Evolutionary conservation across 2,329 filamentous ascomycete genomes (phyloP).

Genomic region (Xylariaceae sp.): DNA sequence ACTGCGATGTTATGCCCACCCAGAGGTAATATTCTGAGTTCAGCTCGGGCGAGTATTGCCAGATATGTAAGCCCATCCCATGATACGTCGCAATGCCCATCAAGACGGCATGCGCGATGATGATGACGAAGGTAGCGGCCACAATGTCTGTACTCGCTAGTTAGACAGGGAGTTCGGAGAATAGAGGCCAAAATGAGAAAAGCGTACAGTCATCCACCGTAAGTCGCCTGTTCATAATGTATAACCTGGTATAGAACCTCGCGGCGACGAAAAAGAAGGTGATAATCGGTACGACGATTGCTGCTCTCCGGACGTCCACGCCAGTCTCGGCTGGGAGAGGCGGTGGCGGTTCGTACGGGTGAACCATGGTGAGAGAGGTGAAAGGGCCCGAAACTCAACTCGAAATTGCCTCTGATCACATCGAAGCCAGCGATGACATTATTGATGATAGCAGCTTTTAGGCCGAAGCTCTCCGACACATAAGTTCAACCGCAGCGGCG

Average conservation of each 20-base stretch:
- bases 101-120: constrained; percentile 35
- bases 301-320: constrained; percentile 37
- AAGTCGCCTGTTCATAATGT: constrained; percentile 29
- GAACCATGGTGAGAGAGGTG: constrained; percentile 13
- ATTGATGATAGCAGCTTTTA: constrained; percentile 1
- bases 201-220: constrained; percentile 39
- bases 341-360: constrained; percentile 23
- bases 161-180: neutral
- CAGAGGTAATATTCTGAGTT: constrained; percentile 41
- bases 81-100: constrained; percentile 39
- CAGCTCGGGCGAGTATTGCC: constrained; percentile 40
- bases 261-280: constrained; percentile 37
- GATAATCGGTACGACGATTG: constrained; percentile 38
- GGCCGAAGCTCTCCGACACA: neutral
- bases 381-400: constrained; percentile 17
- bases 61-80: constrained; percentile 41
- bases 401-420: constrained; percentile 5
- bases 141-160: constrained; percentile 32
- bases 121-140: constrained; percentile 35
- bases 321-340: constrained; percentile 38
- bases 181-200: neutral
- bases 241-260: constrained; percentile 37
- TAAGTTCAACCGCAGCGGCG: constrained; percentile 12
- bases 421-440: constrained; percentile 25
- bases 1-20: constrained; percentile 41